Conservation (phyloP, 768 basidiomycete genomes). For the Rubroboletus pulcherrimus region DNA sequence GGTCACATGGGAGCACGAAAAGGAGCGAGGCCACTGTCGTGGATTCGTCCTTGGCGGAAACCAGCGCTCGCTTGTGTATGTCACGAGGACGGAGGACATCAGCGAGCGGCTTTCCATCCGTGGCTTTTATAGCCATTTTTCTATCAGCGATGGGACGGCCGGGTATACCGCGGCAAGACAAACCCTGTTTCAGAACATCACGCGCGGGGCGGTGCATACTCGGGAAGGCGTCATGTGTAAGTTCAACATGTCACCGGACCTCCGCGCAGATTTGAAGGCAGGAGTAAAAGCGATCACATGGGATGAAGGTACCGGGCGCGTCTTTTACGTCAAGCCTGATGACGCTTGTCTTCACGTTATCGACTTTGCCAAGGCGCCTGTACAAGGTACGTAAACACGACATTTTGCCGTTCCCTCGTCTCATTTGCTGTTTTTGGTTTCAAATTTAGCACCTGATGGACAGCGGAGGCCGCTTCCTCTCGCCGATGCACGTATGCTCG, state of each 20-base stretch:
- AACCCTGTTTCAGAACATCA: constrained; percentile 19
- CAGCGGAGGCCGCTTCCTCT: constrained; percentile 31
- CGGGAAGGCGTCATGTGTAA: constrained; percentile 27
- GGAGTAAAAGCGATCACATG: constrained; percentile 53
- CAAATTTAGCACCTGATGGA: constrained; percentile 29
- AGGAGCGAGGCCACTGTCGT: constrained; percentile 21
- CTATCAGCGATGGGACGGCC: constrained; percentile 32
- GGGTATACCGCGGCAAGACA: constrained; percentile 21
- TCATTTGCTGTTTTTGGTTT: constrained; percentile 24
- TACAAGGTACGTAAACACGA: constrained; percentile 25
- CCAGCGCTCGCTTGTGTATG: constrained; percentile 33
- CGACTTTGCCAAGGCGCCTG: constrained; percentile 43
- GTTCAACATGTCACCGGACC: constrained; percentile 17
- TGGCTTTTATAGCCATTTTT: constrained; percentile 35
- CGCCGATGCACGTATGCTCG: constrained; percentile 31
- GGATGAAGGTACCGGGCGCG: constrained; percentile 63
- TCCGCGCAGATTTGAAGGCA: constrained; percentile 15
- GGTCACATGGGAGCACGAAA: constrained; percentile 27
- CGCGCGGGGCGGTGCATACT: constrained; percentile 13
- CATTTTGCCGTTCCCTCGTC: constrained; percentile 5
- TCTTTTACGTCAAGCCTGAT: constrained; percentile 47
- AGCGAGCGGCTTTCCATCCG: constrained; percentile 26
- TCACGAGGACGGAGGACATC: constrained; percentile 23
- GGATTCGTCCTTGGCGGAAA: constrained; percentile 31
- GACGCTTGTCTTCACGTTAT: constrained; percentile 42